Conservation (phyloP, 192 early-diverging fungal genomes). For the Coemansia sp. region DNA sequence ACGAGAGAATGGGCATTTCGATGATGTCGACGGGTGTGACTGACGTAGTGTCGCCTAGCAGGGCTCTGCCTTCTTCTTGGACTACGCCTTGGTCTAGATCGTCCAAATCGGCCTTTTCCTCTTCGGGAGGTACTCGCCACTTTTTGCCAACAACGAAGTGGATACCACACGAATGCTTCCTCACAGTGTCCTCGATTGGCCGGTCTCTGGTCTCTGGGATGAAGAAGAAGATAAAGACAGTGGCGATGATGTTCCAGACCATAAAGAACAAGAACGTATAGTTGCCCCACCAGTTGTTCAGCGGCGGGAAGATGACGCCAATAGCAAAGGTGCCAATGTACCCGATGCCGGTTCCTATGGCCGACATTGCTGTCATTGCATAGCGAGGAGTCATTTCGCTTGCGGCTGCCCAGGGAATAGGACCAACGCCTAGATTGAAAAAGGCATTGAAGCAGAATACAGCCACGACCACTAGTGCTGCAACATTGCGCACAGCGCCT, state of each 20-base stretch:
- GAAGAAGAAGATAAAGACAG: constrained; percentile 62
- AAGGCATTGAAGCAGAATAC: constrained; percentile 73
- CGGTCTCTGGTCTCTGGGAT: constrained; percentile 81
- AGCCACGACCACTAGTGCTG: constrained; percentile 55
- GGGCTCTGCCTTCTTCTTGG: background rate
- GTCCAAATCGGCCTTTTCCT: constrained; percentile 16
- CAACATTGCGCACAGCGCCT: constrained; percentile 54
- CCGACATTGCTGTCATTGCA: constrained; percentile 67
- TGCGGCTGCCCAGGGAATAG: constrained; percentile 78
- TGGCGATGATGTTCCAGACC: constrained; percentile 59
- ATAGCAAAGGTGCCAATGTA: constrained; percentile 64
- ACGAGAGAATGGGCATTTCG: background rate
- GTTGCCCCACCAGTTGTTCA: constrained; percentile 53
- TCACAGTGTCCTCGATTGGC: constrained; percentile 63
- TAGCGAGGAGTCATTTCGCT: constrained; percentile 79
- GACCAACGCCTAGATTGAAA: constrained; percentile 78
- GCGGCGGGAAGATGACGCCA: constrained; percentile 60
- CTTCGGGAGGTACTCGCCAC: constrained; percentile 27
- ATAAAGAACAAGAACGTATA: constrained; percentile 68
- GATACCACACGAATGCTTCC: constrained; percentile 47
- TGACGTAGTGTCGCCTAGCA: background rate
- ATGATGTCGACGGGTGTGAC: background rate
- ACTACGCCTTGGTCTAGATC: background rate
- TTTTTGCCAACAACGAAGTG: constrained; percentile 44
- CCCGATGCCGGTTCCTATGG: constrained; percentile 70